These are phyloP conservation scores for Melanomma pulvis-pyrius DNA, from an alignment of 495 filamentous ascomycete genomes.

Conservation along the genomic window DNA sequence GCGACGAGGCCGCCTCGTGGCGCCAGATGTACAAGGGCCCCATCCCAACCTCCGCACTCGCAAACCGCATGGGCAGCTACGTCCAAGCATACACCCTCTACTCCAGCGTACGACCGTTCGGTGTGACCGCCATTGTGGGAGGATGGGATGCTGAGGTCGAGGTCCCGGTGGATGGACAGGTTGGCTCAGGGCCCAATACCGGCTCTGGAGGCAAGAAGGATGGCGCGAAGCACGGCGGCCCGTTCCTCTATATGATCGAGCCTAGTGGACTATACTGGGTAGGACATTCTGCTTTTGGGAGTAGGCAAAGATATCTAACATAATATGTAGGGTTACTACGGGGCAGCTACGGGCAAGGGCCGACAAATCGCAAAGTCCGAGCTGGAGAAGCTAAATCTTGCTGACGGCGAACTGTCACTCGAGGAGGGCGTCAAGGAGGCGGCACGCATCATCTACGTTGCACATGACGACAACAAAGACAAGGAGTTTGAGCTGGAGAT, in stretches of 20 bases:
- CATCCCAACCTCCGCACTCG: slow-evolving; percentile 82
- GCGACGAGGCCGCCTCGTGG: slow-evolving; percentile 90
- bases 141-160: slow-evolving; percentile 89
- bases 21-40: slow-evolving; percentile 87
- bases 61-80: slow-evolving; percentile 89
- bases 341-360: slow-evolving; percentile 94
- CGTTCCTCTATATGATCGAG: slow-evolving; percentile 97
- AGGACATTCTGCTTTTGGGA: slow-evolving; percentile 31
- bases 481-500: slow-evolving; percentile 99
- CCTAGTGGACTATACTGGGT: slow-evolving; percentile 95
- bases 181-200: slow-evolving; percentile 73
- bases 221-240: slow-evolving; percentile 78
- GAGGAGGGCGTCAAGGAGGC: slow-evolving; percentile 93
- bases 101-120: slow-evolving; percentile 92
- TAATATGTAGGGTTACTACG: slow-evolving; percentile 78
- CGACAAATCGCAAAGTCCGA: slow-evolving; percentile 95
- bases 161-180: slow-evolving; percentile 79
- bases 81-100: slow-evolving; percentile 97
- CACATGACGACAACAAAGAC: slow-evolving; percentile 95
- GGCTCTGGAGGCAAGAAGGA: slow-evolving; percentile 80
- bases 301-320: slow-evolving; percentile 24
- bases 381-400: slow-evolving; percentile 94
- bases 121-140: slow-evolving; percentile 90
- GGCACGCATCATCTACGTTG: slow-evolving; percentile 91
- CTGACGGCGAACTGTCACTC: slow-evolving; percentile 72